Conservation (phyloP, 1,284 basidiomycete species). For the Sporisorium exsertum region DNA sequence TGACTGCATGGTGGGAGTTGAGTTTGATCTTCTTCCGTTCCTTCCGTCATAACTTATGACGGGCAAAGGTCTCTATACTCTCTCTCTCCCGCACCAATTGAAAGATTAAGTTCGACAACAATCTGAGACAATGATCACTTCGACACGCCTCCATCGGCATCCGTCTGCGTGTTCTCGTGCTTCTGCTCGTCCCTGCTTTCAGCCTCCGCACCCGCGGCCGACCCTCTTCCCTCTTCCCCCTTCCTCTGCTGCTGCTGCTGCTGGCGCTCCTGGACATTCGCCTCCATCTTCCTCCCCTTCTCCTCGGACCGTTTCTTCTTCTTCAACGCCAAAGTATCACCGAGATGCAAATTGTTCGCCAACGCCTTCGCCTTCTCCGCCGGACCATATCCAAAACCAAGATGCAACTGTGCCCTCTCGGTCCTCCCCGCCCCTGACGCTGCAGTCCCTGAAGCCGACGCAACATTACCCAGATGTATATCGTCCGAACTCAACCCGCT, state of each 20-base stretch:
- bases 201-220: background rate
- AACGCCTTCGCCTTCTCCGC: constrained; percentile 50
- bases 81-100: too few relatives aligned
- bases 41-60: too few relatives aligned
- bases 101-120: too few relatives aligned
- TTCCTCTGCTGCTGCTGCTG: constrained; percentile 1
- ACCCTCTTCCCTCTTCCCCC: background rate
- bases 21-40: too few relatives aligned
- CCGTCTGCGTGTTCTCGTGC: background rate
- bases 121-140: background rate
- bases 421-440: background rate
- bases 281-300: background rate
- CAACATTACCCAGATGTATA: constrained; percentile 1
- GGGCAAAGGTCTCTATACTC: too few relatives aligned
- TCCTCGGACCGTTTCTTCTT: constrained; percentile 38
- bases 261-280: background rate
- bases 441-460: background rate
- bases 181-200: background rate
- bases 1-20: too few relatives aligned
- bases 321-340: constrained; percentile 25
- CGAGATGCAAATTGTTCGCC: constrained; percentile 51
- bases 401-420: constrained; percentile 40
- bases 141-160: background rate
- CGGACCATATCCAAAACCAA: constrained; percentile 48
- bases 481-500: constrained; percentile 48